Evolutionary conservation across 768 basidiomycete species (phyloP), one percentile per base, ranked within the genome.

Genomic region (Panus rudis): DNA sequence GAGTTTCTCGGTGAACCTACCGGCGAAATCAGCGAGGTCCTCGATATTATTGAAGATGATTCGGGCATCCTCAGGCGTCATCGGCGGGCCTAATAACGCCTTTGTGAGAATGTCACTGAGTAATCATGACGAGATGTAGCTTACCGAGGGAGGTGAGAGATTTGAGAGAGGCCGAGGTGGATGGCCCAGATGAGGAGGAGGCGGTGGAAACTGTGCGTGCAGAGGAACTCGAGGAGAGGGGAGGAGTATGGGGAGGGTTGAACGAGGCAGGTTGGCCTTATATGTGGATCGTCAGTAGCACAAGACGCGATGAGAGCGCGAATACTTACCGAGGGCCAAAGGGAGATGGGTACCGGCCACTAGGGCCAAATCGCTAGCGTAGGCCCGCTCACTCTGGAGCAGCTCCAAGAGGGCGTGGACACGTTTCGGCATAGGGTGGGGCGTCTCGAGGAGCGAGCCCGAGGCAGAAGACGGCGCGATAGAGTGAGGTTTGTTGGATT

Each of bases 341-440:
- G 86, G 86, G 30, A 90, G 79, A 52, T 91, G 81, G 20, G 90
- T 72, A 47, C 85, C 81, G 41, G 81, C 72, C 49, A 91, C 78
- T 42, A 90, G 67, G 13, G 81, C 81, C 21, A 92, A 69, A 68
- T 91, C 89, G n/a, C 79, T 79, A 11, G 88, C 81, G 61, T 90
- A 90, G 1, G 84, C 82, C 21, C 84, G 70, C 56, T 92, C 88
- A 17, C 84, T 85, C 10, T 81, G 77, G 34, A 91, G 71, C 21
- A 92, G 63, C 51, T 92, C 89, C 39, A 78, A 74, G 17, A 91
- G 66, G 7, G 87, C 87, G 58, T 91, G 83, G 19, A 78, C 72
- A 27, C 89, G 75, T 63, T 90, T 90, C 21, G 81, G 73, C 55
- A 78, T 61, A 47, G 54, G 26, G 37, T 24, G 11, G 13, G 41